Base-by-base conservation (phyloP, 1,139 yeast species). In the Suhomyces terraborum region DNA sequence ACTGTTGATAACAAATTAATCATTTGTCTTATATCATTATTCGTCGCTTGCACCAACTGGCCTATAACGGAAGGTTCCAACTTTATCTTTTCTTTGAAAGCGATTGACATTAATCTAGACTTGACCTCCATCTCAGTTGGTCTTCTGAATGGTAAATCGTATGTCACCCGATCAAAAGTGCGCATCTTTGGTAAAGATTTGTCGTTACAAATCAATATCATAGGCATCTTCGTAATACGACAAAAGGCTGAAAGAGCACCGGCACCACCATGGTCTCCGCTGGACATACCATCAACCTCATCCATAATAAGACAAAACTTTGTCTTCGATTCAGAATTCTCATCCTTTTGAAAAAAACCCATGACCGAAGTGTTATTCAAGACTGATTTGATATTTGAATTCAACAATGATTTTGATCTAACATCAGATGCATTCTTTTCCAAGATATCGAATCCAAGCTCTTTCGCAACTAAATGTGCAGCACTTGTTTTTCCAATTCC, bases 231-330 rank as follows among this genome's bases (percentile, higher is more conserved):
- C 1, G 98, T 89, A 35, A 80, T 82, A 32, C 84, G 76, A 60
- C 98, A 93, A 53, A 88, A 84, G 32, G 84, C 82, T 0, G 97
- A 91, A 66, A 94, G 75, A 44, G 93, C 95, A 19, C 97, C 98
- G 16, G 94, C 96, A 50, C 99, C 99, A 48, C 98, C 99, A 55
- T 94, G 84, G 62, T 94, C 99, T 50, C 99, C 99, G 55, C 95
- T 89, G 32, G 96, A 88, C 98, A 94, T 93, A 52, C 99, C 99
- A 62, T 94, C 99, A 23, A 94, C 98, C 66, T 94, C 99, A 65
- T 94, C 99, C 98, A 94, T 89, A 49, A 94, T 85, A 38, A 93
- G 75, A 39, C 91, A 89, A 52, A 91, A 81, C 43, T 61, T 68
- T 21, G 47, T 47, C 32, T 59, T 57, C 42, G 79, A 80, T 45